Base-by-base conservation (phyloP, 441 rosid genomes). In the Populus hybrid region DNA sequence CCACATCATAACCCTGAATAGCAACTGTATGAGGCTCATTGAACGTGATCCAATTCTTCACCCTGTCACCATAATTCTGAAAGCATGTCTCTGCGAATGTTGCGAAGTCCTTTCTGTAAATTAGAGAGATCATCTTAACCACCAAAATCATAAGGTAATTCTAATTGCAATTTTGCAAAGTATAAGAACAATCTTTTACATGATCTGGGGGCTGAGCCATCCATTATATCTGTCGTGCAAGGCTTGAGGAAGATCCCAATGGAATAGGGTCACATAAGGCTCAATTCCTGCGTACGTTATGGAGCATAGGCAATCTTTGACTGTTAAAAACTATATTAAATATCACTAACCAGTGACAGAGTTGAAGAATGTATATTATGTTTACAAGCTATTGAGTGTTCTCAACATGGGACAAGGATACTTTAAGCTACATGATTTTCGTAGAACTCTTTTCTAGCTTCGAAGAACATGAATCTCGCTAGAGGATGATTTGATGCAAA, bases 231-330 rank as follows among this genome's bases (percentile, higher is more conserved):
- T 65, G 50, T 82, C 83, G 10, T 84, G 75, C 36, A 88, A 80
- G 11, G 84, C 79, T 71, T 83, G 87, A 10, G 87, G 88, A 79
- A 86, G 81, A 59, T 87, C 89, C 80, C 83, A 85, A 4, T 88
- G 89, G 75, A 76, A 88, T 2, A 88, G 63, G 28, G 87, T 86
- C 32, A 84, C 86, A 30, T 79, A 87, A 3, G 88, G 89, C 68
- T 75, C 64, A 61, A 84, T 76, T 63, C 86, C 83, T 80, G 77
- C 36, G n/a, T 6, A 38, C n/a, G 14, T 70, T 11, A 23, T 1
- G 72, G 10, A 36, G 36, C 23, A 24, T 6, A 24, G 32, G 38
- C 0, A 57, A 26, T 72, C 36, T 24, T 30, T 30, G 53, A 8
- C 21, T 71, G 3, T 9, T 0, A 71, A 11, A 12, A 71, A 8